Evolutionary conservation across 2,329 filamentous ascomycete species (phyloP).

Genomic region (Fusarium sp.): DNA sequence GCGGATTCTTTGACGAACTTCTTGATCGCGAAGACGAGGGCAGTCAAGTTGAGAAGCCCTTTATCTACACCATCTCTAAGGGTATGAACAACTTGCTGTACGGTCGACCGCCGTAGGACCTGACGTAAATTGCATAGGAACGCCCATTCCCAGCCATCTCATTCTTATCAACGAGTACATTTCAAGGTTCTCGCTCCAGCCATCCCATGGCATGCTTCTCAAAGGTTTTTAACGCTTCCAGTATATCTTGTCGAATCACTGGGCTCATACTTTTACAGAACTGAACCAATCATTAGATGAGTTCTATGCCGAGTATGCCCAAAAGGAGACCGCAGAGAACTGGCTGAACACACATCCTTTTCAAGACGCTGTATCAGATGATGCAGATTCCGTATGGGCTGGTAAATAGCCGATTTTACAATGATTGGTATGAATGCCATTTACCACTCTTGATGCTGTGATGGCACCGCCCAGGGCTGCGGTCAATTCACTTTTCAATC

Average conservation of each 20-base stretch:
- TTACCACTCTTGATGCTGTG: neutral
- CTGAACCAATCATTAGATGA: constrained; percentile 23
- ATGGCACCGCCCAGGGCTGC: neutral
- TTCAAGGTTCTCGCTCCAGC: constrained; percentile 30
- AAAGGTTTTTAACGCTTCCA: constrained; percentile 9
- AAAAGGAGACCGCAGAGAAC: constrained; percentile 2
- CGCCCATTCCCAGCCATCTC: constrained; percentile 16
- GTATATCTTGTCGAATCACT: neutral
- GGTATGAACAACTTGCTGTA: constrained; percentile 3
- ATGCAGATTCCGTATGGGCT: constrained; percentile 11
- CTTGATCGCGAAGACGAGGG: constrained; percentile 25
- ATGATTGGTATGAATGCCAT: neutral
- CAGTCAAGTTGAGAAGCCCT: constrained; percentile 8
- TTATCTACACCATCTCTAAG: constrained; percentile 25
- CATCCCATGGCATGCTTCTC: constrained; percentile 28
- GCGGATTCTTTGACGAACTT: constrained; percentile 22
- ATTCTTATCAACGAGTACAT: constrained; percentile 29
- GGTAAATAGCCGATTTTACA: neutral
- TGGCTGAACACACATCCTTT: constrained; percentile 19
- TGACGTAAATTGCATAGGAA: constrained; percentile 3
- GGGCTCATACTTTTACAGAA: constrained; percentile 8
- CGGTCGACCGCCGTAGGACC: neutral
- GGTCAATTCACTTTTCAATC: neutral
- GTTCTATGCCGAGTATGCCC: constrained; percentile 15
- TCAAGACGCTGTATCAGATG: constrained; percentile 18